These are phyloP conservation scores for Fusarium verrucosum DNA, from an alignment of 2,329 filamentous ascomycete species.

Conservation along the genomic window DNA sequence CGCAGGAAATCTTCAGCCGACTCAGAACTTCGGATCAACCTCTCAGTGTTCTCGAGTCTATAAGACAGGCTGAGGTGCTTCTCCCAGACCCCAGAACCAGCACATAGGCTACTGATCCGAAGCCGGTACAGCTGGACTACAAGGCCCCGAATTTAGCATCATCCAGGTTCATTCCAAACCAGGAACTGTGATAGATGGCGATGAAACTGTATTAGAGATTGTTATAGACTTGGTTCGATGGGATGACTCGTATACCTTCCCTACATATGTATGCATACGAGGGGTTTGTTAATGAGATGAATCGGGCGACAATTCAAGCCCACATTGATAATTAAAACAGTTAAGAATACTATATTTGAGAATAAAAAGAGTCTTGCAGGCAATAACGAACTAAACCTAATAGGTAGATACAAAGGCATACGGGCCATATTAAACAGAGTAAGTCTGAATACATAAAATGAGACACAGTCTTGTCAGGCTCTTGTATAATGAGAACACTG, in stretches of 20 bases:
- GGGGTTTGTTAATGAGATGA: not conserved
- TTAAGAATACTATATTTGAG: too few relatives aligned
- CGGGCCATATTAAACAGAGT: too few relatives aligned
- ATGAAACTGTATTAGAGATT: not conserved
- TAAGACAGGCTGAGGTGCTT: conserved; percentile 13
- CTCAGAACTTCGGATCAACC: conserved; percentile 8
- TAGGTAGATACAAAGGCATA: too few relatives aligned
- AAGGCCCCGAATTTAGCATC: not conserved
- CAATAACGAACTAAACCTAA: too few relatives aligned
- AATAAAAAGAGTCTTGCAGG: too few relatives aligned
- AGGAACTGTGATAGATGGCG: not conserved
- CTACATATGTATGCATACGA: too few relatives aligned
- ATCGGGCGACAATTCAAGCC: not conserved
- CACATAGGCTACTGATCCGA: not conserved
- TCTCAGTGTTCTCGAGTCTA: not conserved
- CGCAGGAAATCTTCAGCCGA: conserved; percentile 9
- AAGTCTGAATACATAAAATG: too few relatives aligned
- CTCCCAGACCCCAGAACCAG: not conserved
- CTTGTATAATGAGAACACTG: too few relatives aligned
- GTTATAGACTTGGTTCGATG: not conserved
- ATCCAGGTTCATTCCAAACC: not conserved
- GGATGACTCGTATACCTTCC: not conserved
- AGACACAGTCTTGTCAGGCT: too few relatives aligned
- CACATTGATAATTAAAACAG: too few relatives aligned
- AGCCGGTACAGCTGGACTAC: not conserved